Evolutionary conservation across 2,329 filamentous ascomycete genomes (phyloP), one percentile per base, ranked within the genome.

Genomic region (Fusarium pilosicola): DNA sequence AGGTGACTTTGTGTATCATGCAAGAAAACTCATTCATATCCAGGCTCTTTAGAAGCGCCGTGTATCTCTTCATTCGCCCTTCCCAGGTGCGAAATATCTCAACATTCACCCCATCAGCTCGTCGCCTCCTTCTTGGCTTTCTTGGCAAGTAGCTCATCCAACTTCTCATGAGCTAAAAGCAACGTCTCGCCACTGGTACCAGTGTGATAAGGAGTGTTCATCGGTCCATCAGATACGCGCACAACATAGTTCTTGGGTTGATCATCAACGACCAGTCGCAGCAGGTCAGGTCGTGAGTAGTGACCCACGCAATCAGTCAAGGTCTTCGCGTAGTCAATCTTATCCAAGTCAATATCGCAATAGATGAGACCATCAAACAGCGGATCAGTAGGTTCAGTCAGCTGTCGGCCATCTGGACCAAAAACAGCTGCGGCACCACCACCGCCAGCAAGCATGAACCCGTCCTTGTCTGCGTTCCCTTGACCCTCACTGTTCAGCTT

Each of bases 211-310:
- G 60, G 34, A 17, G 60, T 48, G 7, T 63, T 63, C 0, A 52
- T 48, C 4, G 60, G 52, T 3, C 28, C 60, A n/a, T 63, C 60
- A 3, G 60, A 63, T 10, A 41, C 60, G 3, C 42, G 52, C n/a
- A 63, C 42, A 0, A 63, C 52, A 22, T 48, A 63, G 14, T 63
- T 63, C 26, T 63, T 63, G 1, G 60, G 60, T 5, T 63, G 41
- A 36, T 59, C 60, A 38, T 63, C 60, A 0, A 48, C 52, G 2
- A 59, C 42, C 1, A 84, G 75, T 41, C 82, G 83, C 32, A 84
- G 71, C 60, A 83, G 76, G 54, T 84, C 83, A 24, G 82, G 82
- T n/a, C 82, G 76, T 9, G 79, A 78, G 55, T 83, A 80, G 49
- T 79, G 77, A 0, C 74, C 75, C 17, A 77, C 73, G 34, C 82